A percentile compares a stretch with the other conserved stretches of the same genome.
Conservation (phyloP, 2,329 filamentous ascomycete genomes). For the Cadophora malorum region DNA sequence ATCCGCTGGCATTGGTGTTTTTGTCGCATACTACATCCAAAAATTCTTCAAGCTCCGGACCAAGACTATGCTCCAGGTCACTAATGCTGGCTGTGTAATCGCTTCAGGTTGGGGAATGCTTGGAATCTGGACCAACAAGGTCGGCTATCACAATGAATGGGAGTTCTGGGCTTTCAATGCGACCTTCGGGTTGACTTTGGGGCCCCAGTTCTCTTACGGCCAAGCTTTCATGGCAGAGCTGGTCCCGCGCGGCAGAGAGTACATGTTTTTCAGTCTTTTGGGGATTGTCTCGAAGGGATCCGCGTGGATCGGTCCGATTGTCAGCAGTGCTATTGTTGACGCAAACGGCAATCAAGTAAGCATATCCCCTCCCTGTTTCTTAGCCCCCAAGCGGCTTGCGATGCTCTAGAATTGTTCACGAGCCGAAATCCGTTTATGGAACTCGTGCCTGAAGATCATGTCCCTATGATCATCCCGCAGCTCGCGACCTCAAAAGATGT, state of each 20-base stretch:
- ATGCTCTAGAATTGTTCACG: not conserved
- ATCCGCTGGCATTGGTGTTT: constrained; percentile 38
- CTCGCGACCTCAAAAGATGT: not conserved
- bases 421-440: not conserved
- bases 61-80: constrained; percentile 42
- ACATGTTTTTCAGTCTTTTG: constrained; percentile 44
- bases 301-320: constrained; percentile 45
- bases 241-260: constrained; percentile 43
- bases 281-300: constrained; percentile 45
- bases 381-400: not conserved
- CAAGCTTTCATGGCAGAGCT: constrained; percentile 45
- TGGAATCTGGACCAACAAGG: constrained; percentile 43
- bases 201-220: constrained; percentile 43
- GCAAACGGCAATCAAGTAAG: constrained; percentile 38
- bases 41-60: constrained; percentile 39
- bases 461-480: not conserved
- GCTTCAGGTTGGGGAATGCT: constrained; percentile 43
- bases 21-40: constrained; percentile 40
- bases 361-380: not conserved
- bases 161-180: constrained; percentile 45
- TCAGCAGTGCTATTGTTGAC: constrained; percentile 43
- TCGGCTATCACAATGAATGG: constrained; percentile 44
- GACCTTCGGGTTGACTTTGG: constrained; percentile 40
- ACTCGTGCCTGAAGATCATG: not conserved
- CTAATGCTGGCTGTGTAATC: constrained; percentile 40